A percentile compares a stretch with the other conserved stretches of the same genome.
phyloP scores from a whole-genome alignment of 306 rosid species.

The Quercus wislizeni region DNA sequence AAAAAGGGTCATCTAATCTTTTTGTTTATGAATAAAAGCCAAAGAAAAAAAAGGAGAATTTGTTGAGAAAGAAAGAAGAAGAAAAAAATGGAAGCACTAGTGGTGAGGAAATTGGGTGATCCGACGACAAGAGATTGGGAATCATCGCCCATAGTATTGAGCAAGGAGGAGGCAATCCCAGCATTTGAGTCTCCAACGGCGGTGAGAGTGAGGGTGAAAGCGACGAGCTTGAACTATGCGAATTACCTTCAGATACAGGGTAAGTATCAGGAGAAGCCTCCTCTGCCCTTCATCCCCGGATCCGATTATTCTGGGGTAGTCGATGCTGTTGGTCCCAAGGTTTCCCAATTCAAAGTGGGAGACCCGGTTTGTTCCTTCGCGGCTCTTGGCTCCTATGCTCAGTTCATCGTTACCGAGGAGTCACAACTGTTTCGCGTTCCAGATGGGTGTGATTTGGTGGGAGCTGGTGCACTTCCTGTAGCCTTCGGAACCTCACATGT shows the following conservation, averaged over 20 bases:
- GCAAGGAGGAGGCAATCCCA: slow-evolving; percentile 59
- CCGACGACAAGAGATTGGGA: slow-evolving; percentile 39
- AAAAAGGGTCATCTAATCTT: too few relatives aligned
- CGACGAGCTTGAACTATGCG: slow-evolving; percentile 91
- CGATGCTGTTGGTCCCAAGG: slow-evolving; percentile 71
- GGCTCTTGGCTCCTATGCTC: slow-evolving; percentile 67
- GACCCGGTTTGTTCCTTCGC: slow-evolving; percentile 75
- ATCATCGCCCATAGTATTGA: slow-evolving; percentile 46
- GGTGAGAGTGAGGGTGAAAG: slow-evolving; percentile 76
- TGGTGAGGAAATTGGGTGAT: slow-evolving; percentile 85
- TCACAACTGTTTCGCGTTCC: slow-evolving; percentile 64
- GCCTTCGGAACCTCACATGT: slow-evolving; percentile 94
- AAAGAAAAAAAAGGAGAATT: too few relatives aligned
- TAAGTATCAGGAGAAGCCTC: slow-evolving; percentile 67
- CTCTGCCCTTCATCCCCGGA: slow-evolving; percentile 80
- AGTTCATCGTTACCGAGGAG: slow-evolving; percentile 69
- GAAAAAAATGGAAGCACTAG: slow-evolving; percentile 74
- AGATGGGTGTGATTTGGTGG: slow-evolving; percentile 80
- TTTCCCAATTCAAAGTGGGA: slow-evolving; percentile 56
- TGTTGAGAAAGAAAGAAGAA: not conserved
- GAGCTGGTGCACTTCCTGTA: slow-evolving; percentile 86
- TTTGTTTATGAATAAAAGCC: too few relatives aligned
- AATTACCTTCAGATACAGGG: slow-evolving; percentile 83
- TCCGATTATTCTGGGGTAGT: slow-evolving; percentile 86
- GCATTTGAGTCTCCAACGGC: slow-evolving; percentile 55